phyloP scores from a whole-genome alignment of 2,329 filamentous ascomycete species.

The Aureobasidium vineae region DNA sequence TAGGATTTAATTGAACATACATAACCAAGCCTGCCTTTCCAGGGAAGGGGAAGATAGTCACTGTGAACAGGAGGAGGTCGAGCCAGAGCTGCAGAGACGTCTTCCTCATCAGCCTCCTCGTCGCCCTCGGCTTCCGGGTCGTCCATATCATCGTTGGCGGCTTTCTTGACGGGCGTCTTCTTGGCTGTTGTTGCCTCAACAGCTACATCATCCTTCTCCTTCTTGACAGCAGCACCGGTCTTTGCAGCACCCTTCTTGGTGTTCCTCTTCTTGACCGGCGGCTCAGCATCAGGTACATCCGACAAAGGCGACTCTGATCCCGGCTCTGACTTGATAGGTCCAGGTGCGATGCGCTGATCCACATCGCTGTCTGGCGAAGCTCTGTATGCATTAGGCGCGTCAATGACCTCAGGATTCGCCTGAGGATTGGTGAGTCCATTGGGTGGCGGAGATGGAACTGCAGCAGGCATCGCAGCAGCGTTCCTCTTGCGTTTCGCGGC shows the following conservation, averaged over 20 bases:
- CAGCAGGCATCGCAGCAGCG: background rate
- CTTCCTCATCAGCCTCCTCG: constrained; percentile 55
- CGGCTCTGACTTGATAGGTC: constrained; percentile 31
- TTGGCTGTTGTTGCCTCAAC: constrained; percentile 28
- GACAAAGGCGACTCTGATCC: constrained; percentile 38
- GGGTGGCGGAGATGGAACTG: constrained; percentile 5
- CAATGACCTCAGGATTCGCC: constrained; percentile 43
- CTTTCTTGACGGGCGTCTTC: constrained; percentile 32
- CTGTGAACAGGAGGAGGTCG: constrained; percentile 79
- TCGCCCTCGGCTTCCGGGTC: constrained; percentile 57
- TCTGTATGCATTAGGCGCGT: constrained; percentile 44
- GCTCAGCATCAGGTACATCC: constrained; percentile 38
- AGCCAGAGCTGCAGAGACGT: constrained; percentile 57
- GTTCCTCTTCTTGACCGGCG: constrained; percentile 33
- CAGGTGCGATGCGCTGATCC: constrained; percentile 36
- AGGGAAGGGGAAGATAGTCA: constrained; percentile 77
- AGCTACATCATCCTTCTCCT: constrained; percentile 29
- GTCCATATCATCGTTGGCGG: constrained; percentile 30
- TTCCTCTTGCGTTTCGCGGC: constrained; percentile 19
- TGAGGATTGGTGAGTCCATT: constrained; percentile 35
- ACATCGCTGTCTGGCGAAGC: constrained; percentile 47
- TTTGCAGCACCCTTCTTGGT: constrained; percentile 28
- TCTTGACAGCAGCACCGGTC: constrained; percentile 27
- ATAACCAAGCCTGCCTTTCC: constrained; percentile 87
- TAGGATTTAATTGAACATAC: constrained; percentile 51